Base-by-base conservation (phyloP, 2,329 filamentous ascomycete genomes). In the Monilinia laxa region DNA sequence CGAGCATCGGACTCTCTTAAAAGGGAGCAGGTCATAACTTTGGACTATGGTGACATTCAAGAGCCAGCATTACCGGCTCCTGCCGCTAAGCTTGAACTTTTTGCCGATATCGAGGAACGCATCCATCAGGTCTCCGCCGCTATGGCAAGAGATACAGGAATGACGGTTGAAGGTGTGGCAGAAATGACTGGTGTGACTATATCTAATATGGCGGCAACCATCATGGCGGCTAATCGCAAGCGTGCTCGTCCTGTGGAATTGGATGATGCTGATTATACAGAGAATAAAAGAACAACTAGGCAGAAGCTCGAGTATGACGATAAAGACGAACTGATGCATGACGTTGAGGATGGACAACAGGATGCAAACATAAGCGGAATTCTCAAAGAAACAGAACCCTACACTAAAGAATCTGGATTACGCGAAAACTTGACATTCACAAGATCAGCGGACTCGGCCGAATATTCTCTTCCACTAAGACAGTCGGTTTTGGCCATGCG, bases 301-400 rank as follows among this genome's bases (percentile, higher is more conserved):
- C 31, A 40, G 54, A 65, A 65, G 35, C 12, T 38, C 25, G 23
- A 18, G 11, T 23, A 23, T 62, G 47, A 62, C 45, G 45, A 52
- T 14, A 53, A 52, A 23, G 56, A 53, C 12, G 45, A 62, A 20
- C 14, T 28, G 1, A 58, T 65, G 31, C 9, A 56, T 25, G 16
- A 18, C 14, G 31, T 20, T 49, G 53, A 38, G 25, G 28, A n/a
- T n/a, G 60, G 25, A 47, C 31, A 40, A n/a, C 40, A 51, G 2
- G 42, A 49, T 10, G 28, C 62, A 35, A 40, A 35, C 4, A 4
- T 47, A 28, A 14, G 16, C 3, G 54, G 53, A 11, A 51, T 65
- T n/a, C 16, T 65, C 5, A 65, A 49, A 28, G 42, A 65, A 58
- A 58, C 40, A 45, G 42, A 65, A 31, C 42, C 62, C 12, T 65